Conservation (phyloP, 1,139 yeast species). For the Saccharomyces hybrid region DNA sequence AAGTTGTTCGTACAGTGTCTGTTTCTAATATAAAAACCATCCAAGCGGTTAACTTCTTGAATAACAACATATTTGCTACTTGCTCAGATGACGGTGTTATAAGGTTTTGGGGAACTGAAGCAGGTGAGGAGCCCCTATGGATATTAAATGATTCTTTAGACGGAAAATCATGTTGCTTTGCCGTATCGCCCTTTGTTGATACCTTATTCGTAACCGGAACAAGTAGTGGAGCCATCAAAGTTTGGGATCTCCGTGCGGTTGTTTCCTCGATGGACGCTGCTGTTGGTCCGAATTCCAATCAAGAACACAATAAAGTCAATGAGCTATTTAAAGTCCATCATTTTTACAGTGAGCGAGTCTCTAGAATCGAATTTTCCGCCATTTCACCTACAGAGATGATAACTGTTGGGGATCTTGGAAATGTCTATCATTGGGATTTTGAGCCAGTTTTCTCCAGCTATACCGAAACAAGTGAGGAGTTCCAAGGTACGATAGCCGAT, state of each 20-base stretch:
- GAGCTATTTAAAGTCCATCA: conserved; percentile 22
- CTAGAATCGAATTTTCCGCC: conserved; percentile 21
- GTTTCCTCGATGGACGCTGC: conserved; percentile 8
- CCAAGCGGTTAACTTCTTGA: conserved; percentile 21
- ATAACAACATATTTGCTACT: conserved; percentile 21
- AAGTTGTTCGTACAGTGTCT: conserved; percentile 16
- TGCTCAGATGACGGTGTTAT: conserved; percentile 21
- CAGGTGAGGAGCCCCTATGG: conserved; percentile 17
- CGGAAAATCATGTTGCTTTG: conserved; percentile 20
- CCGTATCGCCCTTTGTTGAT: conserved; percentile 20
- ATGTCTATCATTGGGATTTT: conserved; percentile 31
- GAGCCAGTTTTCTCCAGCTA: conserved; percentile 6
- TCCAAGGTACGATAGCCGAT: conserved; percentile 6
- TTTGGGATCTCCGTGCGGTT: conserved; percentile 30
- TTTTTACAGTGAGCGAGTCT: conserved; percentile 22
- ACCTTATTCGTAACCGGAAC: conserved; percentile 27
- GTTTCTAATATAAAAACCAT: conserved; percentile 13
- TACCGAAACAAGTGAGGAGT: background rate
- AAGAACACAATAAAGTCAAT: background rate
- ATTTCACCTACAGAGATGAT: conserved; percentile 23
- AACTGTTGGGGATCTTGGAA: conserved; percentile 28
- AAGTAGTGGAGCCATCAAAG: conserved; percentile 23
- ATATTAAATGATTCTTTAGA: conserved; percentile 14
- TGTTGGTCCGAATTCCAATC: conserved; percentile 6
- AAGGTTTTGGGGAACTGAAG: conserved; percentile 25